A percentile compares a stretch with the other conserved stretches of the same genome.
phyloP scores from a whole-genome alignment of 306 rosid genomes.

The Pyrus pyrifolia region DNA sequence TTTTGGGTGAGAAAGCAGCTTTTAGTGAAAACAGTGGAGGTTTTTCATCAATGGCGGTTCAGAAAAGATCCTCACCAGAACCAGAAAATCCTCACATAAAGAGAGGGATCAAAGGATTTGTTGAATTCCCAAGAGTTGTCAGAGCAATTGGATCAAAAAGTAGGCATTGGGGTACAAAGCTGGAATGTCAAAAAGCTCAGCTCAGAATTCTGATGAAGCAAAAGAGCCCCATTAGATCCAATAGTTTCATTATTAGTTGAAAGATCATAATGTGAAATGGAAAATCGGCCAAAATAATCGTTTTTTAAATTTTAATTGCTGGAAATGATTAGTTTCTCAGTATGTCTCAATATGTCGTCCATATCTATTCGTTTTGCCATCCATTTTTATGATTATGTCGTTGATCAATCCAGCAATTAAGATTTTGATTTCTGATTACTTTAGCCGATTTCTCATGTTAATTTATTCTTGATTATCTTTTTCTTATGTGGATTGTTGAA shows the following conservation, averaged over 20 bases:
- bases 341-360: too few relatives aligned
- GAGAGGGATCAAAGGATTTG: constrained; percentile 62
- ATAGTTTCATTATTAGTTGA: constrained; percentile 29
- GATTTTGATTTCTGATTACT: neutral
- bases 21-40: constrained; percentile 1
- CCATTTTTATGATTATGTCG: neutral
- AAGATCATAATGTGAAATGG: neutral
- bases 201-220: constrained; percentile 41
- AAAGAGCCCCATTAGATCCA: constrained; percentile 31
- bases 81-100: constrained; percentile 50
- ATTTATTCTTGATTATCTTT: neutral
- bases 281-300: too few relatives aligned
- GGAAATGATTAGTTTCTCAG: neutral
- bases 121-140: constrained; percentile 50
- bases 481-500: neutral
- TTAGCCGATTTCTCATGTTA: neutral
- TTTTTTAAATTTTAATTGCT: too few relatives aligned
- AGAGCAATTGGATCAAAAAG: constrained; percentile 37
- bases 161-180: constrained; percentile 46
- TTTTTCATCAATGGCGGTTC: constrained; percentile 11
- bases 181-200: constrained; percentile 56
- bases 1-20: constrained; percentile 1
- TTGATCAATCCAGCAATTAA: neutral
- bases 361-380: too few relatives aligned
- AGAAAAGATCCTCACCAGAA: constrained; percentile 26